phyloP scores from a whole-genome alignment of 1,284 basidiomycete genomes.

The Thecaphora frezii region DNA sequence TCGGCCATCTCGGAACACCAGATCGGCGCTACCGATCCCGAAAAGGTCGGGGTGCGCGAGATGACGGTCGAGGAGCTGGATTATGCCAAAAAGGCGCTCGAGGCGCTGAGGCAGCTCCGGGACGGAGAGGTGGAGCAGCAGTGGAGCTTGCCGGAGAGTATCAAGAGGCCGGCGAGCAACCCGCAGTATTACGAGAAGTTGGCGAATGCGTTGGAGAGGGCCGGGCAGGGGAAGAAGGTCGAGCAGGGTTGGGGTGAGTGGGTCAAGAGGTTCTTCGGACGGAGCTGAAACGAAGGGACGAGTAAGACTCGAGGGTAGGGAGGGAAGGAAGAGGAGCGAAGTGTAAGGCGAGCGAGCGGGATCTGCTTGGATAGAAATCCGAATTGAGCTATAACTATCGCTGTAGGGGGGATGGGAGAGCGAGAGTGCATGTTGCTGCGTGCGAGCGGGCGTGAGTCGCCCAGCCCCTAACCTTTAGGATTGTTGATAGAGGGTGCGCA shows the following conservation, averaged over 20 bases:
- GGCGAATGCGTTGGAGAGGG: slow-evolving; percentile 27
- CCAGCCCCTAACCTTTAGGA: too few species aligned
- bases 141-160: slow-evolving; percentile 32
- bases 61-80: slow-evolving; percentile 25
- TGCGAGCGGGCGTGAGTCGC: too few species aligned
- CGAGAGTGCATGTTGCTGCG: too few species aligned
- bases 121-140: slow-evolving; percentile 29
- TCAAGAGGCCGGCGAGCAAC: slow-evolving; percentile 39
- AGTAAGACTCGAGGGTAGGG: too few species aligned
- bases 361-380: too few species aligned
- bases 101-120: slow-evolving; percentile 27
- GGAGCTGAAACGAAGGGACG: too few species aligned
- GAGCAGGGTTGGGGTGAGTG: slow-evolving; percentile 19
- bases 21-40: slow-evolving; percentile 6
- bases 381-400: too few species aligned
- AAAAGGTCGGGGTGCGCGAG: slow-evolving; percentile 9
- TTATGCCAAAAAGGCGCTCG: slow-evolving; percentile 26
- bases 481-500: slow-evolving; percentile 46
- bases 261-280: slow-evolving; percentile 46
- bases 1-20: slow-evolving; percentile 17
- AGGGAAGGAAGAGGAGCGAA: too few species aligned
- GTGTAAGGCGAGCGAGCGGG: too few species aligned
- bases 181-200: slow-evolving; percentile 49
- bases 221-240: slow-evolving; percentile 35
- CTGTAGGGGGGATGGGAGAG: too few species aligned